Percentiles rank a stretch among this genome's conserved stretches.
phyloP scores from a whole-genome alignment of 169 alveolate species.

The Plasmodium cynomolgi region DNA sequence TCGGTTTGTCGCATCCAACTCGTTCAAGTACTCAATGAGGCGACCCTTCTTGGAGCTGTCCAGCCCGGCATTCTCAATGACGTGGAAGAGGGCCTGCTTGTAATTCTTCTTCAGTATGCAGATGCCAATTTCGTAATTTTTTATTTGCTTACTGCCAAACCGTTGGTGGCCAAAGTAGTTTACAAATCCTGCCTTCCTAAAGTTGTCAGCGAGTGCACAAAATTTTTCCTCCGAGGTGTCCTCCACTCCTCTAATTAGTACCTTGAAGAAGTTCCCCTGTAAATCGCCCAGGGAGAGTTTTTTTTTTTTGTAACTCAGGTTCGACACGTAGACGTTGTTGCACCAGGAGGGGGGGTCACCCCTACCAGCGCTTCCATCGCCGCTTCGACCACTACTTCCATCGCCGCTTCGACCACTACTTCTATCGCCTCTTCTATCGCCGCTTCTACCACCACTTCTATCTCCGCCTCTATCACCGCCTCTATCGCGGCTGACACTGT shows the following conservation, averaged over 20 bases:
- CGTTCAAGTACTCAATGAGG: slow-evolving; percentile 19
- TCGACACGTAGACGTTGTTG: slow-evolving; percentile 87
- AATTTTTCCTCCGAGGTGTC: slow-evolving; percentile 61
- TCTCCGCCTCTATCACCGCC: slow-evolving; percentile 15
- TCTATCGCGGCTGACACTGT: slow-evolving; percentile 1
- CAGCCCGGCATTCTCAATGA: slow-evolving; percentile 77
- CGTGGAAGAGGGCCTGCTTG: slow-evolving; percentile 81
- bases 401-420: background rate
- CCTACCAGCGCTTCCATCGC: slow-evolving; percentile 55
- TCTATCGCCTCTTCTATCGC: slow-evolving; percentile 32
- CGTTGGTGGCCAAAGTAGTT: slow-evolving; percentile 95
- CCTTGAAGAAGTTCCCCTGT: slow-evolving; percentile 92
- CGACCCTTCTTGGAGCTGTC: slow-evolving; percentile 45
- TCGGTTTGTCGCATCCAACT: background rate
- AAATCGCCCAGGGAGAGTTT: slow-evolving; percentile 91
- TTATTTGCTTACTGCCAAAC: slow-evolving; percentile 91
- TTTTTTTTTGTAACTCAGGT: slow-evolving; percentile 85
- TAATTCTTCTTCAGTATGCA: slow-evolving; percentile 87
- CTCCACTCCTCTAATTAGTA: slow-evolving; percentile 88
- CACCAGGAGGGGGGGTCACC: slow-evolving; percentile 74
- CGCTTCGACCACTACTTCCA: background rate
- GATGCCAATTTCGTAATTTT: slow-evolving; percentile 93
- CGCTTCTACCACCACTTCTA: background rate
- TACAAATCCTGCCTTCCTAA: slow-evolving; percentile 91
- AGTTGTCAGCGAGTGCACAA: slow-evolving; percentile 79